phyloP scores from a whole-genome alignment of 2,329 filamentous ascomycete species.

The Aspergillus aculeatinus region DNA sequence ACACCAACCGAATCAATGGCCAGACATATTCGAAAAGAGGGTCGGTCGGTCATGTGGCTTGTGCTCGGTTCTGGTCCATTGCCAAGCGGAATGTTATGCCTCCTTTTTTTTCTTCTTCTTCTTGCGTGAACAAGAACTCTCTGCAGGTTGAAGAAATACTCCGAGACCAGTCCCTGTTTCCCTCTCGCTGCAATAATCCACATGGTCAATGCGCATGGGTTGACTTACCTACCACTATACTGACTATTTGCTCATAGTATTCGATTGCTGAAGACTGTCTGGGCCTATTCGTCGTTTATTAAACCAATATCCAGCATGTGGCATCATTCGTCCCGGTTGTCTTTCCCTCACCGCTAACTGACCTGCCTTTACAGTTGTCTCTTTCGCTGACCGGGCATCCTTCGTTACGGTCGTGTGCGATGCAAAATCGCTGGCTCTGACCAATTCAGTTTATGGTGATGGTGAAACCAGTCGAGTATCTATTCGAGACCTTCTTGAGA shows the following conservation, averaged over 20 bases:
- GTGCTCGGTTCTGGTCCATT: background rate
- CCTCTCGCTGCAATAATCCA: background rate
- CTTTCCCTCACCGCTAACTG: background rate
- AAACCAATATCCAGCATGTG: background rate
- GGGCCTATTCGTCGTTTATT: background rate
- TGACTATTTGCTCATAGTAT: background rate
- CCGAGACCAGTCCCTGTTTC: background rate
- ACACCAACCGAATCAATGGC: background rate
- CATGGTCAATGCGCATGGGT: background rate
- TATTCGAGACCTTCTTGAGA: no score
- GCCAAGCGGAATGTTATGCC: background rate
- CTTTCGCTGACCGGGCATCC: background rate
- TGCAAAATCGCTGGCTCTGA: no score
- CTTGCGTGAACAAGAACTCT: background rate
- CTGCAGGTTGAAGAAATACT: background rate
- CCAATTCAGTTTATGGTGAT: no score
- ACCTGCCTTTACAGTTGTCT: background rate
- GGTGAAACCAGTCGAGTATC: no score
- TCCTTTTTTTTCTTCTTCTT: background rate
- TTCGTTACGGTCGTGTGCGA: no score
- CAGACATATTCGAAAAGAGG: background rate
- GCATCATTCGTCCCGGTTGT: background rate
- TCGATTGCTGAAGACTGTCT: background rate
- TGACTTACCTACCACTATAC: background rate
- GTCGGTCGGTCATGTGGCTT: background rate